These are phyloP conservation scores for Alternaria triticina DNA, from an alignment of 2,329 filamentous ascomycete genomes.

Conservation along the genomic window DNA sequence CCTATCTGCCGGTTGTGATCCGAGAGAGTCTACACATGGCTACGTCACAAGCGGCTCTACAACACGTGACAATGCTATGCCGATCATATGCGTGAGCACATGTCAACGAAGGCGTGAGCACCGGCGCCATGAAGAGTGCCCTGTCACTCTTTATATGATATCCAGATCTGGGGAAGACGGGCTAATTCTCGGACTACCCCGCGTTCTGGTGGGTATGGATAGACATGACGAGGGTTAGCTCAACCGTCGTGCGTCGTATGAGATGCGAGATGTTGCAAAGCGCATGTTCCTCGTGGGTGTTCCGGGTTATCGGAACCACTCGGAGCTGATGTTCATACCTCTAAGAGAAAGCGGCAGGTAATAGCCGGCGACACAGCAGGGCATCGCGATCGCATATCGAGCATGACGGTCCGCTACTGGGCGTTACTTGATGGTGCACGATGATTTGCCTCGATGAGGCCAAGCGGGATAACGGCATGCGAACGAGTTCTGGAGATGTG, in stretches of 20 bases:
- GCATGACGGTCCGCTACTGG: background rate
- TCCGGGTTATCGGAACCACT: background rate
- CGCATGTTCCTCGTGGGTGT: background rate
- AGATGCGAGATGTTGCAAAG: background rate
- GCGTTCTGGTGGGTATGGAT: constrained; percentile 4
- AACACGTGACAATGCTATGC: background rate
- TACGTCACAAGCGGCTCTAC: background rate
- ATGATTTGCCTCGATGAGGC: constrained; percentile 2
- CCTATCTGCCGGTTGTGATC: background rate
- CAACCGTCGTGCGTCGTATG: background rate
- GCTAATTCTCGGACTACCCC: constrained; percentile 9
- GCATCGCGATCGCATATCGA: background rate
- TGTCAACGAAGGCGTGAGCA: background rate
- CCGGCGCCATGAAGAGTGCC: background rate
- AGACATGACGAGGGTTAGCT: constrained; percentile 1
- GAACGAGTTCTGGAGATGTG: constrained; percentile 4
- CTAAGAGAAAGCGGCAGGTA: background rate
- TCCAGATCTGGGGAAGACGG: background rate
- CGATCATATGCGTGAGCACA: constrained; percentile 4
- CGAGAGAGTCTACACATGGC: background rate
- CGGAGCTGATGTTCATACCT: background rate
- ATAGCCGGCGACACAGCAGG: background rate
- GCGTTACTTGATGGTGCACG: background rate
- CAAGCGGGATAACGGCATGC: constrained; percentile 8
- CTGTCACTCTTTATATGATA: background rate